Evolutionary conservation across 2,329 filamentous ascomycete species (phyloP), one percentile per base, ranked within the genome.

Genomic region (Helotiales sp.): DNA sequence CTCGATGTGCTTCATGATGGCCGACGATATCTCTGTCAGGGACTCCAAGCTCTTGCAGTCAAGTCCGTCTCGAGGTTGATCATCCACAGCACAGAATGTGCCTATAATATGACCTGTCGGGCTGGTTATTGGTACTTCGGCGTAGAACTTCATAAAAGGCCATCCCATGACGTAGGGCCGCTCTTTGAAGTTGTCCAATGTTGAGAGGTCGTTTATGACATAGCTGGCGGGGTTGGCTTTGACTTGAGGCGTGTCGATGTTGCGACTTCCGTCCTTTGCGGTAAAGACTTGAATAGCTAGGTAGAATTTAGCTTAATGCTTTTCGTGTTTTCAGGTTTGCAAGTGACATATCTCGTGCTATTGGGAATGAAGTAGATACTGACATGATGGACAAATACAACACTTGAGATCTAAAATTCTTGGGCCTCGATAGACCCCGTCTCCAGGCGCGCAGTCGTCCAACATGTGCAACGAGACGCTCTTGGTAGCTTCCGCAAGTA

Each of bases 1-100:
- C 76, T 87, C 86, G 8, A 91, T 75, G 66, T 90, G 88, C 20
- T 87, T 82, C 78, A 88, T 87, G 4, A 88, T 80, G 3, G 86
- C 83, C 20, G 78, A 79, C 0, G 84, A 79, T 73, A 90, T 80
- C 47, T 86, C 85, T 57, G 84, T 82, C 74, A 91, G 79, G 58
- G 86, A 86, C 13, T 80, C 79, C 0, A 85, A 68, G 32, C 86
- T 82, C 13, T 81, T 79, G 0, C 77, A 68, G 10, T 80, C 78
- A 7, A 91, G 72, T 0, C 84, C 85, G 55, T 83, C 71, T 20
- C 86, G 83, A 0, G 86, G 83, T 17, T 80, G 80, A 34, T 85
- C 82, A 69, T 90, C 87, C 1, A 88, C 79, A 2, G 90, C 82
- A 64, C 85, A 86, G 64, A 87, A 86, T 13, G 84, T 84, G 15